Percentiles rank a stretch among this genome's conserved stretches.
Conservation (phyloP, 441 rosid genomes). For the Euphorbia celastroides region DNA sequence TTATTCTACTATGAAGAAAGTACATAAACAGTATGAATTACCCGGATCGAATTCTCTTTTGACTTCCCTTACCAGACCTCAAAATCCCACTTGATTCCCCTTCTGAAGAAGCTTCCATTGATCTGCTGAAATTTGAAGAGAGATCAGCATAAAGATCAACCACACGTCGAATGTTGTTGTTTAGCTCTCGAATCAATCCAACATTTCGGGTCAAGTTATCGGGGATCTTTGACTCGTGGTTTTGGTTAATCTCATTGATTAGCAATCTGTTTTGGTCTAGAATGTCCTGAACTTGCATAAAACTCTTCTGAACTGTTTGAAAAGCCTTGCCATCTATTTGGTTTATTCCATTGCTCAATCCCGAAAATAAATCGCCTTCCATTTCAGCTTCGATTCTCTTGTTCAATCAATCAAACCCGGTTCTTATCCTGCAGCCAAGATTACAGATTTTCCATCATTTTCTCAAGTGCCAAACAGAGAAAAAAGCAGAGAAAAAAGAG, state of each 20-base stretch:
- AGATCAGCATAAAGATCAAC: constrained; percentile 76
- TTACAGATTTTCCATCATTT: constrained; percentile 12
- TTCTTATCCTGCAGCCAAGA: constrained; percentile 27
- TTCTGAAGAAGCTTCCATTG: constrained; percentile 61
- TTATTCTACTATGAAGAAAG: constrained; percentile 19
- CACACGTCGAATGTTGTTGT: constrained; percentile 78
- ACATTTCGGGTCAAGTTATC: constrained; percentile 72
- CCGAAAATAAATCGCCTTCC: constrained; percentile 69
- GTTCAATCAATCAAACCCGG: constrained; percentile 17
- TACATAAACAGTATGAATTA: constrained; percentile 25
- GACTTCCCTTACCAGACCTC: constrained; percentile 55
- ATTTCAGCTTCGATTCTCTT: constrained; percentile 23
- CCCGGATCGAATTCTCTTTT: constrained; percentile 67
- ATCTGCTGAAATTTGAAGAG: constrained; percentile 49
- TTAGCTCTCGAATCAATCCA: constrained; percentile 77
- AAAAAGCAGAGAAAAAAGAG: not conserved
- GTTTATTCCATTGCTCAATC: constrained; percentile 43
- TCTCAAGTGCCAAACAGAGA: constrained; percentile 19
- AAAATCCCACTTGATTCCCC: constrained; percentile 60
- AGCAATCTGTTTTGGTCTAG: constrained; percentile 75
- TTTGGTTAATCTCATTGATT: constrained; percentile 79
- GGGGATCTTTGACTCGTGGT: constrained; percentile 78
- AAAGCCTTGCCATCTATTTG: constrained; percentile 50
- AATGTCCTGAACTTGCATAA: constrained; percentile 69
- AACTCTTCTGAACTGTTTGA: constrained; percentile 59